A percentile compares a stretch with the other conserved stretches of the same genome.
phyloP scores from a whole-genome alignment of 2,329 filamentous ascomycete genomes.

The Allantophomopsis lycopodina region DNA sequence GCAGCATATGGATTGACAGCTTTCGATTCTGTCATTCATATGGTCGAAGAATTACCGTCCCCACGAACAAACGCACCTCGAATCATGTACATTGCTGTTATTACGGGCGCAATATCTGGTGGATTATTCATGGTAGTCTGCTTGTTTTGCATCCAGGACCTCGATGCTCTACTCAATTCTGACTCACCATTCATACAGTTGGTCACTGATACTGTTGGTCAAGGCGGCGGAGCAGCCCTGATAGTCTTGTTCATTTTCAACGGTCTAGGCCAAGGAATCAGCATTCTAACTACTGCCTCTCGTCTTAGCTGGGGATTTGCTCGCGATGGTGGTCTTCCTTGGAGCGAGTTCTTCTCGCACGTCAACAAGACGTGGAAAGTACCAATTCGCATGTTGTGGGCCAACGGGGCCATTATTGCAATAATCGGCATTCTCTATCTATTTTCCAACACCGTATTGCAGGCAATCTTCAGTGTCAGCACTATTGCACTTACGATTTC shows the following conservation, averaged over 20 bases:
- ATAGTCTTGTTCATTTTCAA: slow-evolving; percentile 40
- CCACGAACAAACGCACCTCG: slow-evolving; percentile 34
- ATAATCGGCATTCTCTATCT: slow-evolving; percentile 40
- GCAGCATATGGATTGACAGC: slow-evolving; percentile 41
- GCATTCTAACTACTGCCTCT: slow-evolving; percentile 34
- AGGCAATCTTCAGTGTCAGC: slow-evolving; percentile 39
- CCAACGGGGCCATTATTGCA: slow-evolving; percentile 30
- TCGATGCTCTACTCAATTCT: slow-evolving; percentile 25
- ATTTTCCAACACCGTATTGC: slow-evolving; percentile 36
- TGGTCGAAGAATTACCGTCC: slow-evolving; percentile 40
- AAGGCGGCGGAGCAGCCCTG: slow-evolving; percentile 28
- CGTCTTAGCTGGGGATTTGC: slow-evolving; percentile 39
- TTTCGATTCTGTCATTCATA: slow-evolving; percentile 44
- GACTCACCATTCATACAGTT: slow-evolving; percentile 32
- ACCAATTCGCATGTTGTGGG: slow-evolving; percentile 35
- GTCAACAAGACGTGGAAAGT: slow-evolving; percentile 35
- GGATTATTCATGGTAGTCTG: slow-evolving; percentile 37
- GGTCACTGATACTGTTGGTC: slow-evolving; percentile 23
- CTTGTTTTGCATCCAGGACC: slow-evolving; percentile 32
- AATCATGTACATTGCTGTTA: slow-evolving; percentile 36
- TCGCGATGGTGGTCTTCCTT: slow-evolving; percentile 34
- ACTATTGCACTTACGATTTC: slow-evolving; percentile 41
- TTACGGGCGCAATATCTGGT: slow-evolving; percentile 31
- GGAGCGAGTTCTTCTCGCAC: slow-evolving; percentile 27
- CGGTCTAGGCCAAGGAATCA: slow-evolving; percentile 36